phyloP scores from a whole-genome alignment of 2,329 filamentous ascomycete genomes.

The Davidsoniella australis region DNA sequence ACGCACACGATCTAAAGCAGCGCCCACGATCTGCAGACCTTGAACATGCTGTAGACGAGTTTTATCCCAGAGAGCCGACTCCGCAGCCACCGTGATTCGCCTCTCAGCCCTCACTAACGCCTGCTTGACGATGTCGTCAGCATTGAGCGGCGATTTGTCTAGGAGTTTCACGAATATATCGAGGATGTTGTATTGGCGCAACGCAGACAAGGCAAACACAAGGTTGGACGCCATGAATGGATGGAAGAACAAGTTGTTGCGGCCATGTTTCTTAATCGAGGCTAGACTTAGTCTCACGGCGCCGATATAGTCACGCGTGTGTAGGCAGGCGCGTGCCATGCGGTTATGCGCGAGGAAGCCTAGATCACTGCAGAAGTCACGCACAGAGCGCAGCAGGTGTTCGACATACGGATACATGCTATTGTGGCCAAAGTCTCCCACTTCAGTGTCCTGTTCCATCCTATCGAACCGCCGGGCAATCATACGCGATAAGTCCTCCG shows the following conservation, averaged over 20 bases:
- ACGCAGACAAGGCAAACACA: conserved; percentile 10
- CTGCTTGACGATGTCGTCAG: conserved; percentile 2
- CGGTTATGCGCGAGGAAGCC: conserved; percentile 9
- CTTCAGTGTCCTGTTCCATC: neutral
- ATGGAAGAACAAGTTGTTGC: conserved; percentile 5
- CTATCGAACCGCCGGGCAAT: conserved; percentile 4
- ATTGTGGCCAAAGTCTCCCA: neutral
- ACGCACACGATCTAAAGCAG: neutral
- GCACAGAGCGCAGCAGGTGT: neutral
- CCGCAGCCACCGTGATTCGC: conserved; percentile 1
- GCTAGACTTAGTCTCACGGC: conserved; percentile 4
- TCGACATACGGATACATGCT: conserved; percentile 8
- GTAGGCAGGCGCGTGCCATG: conserved; percentile 8
- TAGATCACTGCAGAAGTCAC: conserved; percentile 1
- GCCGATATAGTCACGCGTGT: conserved; percentile 10
- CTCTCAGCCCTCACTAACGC: conserved; percentile 8
- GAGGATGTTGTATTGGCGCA: conserved; percentile 8
- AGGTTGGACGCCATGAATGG: conserved; percentile 6
- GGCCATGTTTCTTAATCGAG: conserved; percentile 2
- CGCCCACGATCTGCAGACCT: neutral
- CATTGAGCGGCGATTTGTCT: neutral
- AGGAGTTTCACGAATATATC: conserved; percentile 4
- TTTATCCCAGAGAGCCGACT: conserved; percentile 7
- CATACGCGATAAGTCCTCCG: conserved; percentile 3
- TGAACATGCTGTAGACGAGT: conserved; percentile 4